phyloP scores from a whole-genome alignment of 2,329 filamentous ascomycete species.

The Epichloe baconii region DNA sequence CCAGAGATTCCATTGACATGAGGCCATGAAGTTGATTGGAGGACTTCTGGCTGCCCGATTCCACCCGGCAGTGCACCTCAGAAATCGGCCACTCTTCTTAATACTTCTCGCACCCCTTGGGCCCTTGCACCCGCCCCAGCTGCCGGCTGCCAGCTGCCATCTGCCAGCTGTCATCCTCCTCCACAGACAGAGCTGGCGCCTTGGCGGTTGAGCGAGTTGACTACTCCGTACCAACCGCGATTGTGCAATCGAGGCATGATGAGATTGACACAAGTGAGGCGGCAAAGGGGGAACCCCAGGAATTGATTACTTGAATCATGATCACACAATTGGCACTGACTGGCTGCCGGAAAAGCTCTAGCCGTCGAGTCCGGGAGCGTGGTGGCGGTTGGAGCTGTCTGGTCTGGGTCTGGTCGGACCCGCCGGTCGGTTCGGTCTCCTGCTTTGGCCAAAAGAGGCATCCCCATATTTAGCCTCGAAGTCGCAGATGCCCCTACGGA shows the following conservation, averaged over 20 bases:
- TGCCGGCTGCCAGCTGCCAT: no score
- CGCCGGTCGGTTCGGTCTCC: slow-evolving; percentile 1
- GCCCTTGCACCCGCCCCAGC: no score
- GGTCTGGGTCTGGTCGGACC: slow-evolving; percentile 4
- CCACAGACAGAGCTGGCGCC: no score
- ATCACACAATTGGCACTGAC: neutral
- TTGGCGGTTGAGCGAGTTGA: neutral
- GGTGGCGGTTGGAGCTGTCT: slow-evolving; percentile 3
- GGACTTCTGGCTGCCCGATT: no score
- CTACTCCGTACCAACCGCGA: no score
- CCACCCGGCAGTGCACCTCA: no score
- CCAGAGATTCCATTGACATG: no score
- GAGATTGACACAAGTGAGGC: neutral
- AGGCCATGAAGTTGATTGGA: no score
- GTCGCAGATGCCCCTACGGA: neutral
- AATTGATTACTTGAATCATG: slow-evolving; percentile 1
- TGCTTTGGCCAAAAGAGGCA: slow-evolving; percentile 3
- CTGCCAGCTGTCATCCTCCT: no score
- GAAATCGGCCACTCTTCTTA: no score
- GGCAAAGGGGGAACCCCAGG: no score
- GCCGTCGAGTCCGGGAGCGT: neutral
- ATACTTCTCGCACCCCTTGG: no score
- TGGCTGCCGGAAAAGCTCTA: slow-evolving; percentile 4
- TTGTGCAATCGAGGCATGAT: neutral
- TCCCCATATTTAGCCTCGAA: neutral